These are phyloP conservation scores for Boletus huronensis DNA, from an alignment of 768 basidiomycete genomes.

Conservation along the genomic window DNA sequence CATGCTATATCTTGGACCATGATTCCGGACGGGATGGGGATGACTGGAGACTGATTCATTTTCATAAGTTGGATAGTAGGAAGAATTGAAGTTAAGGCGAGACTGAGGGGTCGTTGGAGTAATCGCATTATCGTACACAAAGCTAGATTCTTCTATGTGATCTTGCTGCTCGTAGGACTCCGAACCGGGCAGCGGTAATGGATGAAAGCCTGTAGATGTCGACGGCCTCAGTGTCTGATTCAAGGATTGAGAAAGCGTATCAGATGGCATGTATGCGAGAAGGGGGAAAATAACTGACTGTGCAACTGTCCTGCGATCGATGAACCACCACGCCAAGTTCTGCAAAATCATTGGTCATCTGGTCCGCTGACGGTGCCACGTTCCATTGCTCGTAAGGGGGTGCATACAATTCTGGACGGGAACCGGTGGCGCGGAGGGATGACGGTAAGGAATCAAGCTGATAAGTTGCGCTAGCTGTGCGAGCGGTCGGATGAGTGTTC, in stretches of 20 bases:
- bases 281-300: constrained; percentile 42
- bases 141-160: constrained; percentile 31
- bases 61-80: constrained; percentile 48
- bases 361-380: constrained; percentile 43
- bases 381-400: constrained; percentile 66
- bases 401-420: constrained; percentile 67
- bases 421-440: constrained; percentile 58
- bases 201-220: constrained; percentile 32
- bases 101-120: constrained; percentile 37
- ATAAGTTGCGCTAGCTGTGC: constrained; percentile 33
- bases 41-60: constrained; percentile 30
- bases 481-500: constrained; percentile 8
- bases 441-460: constrained; percentile 54
- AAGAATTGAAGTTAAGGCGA: constrained; percentile 30
- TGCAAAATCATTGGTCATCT: constrained; percentile 59
- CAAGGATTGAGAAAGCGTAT: constrained; percentile 30
- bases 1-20: constrained; percentile 64
- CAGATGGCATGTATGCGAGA: constrained; percentile 8
- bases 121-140: constrained; percentile 38
- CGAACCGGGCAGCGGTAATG: constrained; percentile 32
- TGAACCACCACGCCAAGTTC: constrained; percentile 56
- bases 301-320: constrained; percentile 54
- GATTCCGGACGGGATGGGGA: constrained; percentile 35
- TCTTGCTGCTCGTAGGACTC: constrained; percentile 39
- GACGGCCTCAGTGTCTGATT: constrained; percentile 37